Conservation (phyloP, 495 filamentous ascomycete species). For the Polyplosphaeria fusca region DNA sequence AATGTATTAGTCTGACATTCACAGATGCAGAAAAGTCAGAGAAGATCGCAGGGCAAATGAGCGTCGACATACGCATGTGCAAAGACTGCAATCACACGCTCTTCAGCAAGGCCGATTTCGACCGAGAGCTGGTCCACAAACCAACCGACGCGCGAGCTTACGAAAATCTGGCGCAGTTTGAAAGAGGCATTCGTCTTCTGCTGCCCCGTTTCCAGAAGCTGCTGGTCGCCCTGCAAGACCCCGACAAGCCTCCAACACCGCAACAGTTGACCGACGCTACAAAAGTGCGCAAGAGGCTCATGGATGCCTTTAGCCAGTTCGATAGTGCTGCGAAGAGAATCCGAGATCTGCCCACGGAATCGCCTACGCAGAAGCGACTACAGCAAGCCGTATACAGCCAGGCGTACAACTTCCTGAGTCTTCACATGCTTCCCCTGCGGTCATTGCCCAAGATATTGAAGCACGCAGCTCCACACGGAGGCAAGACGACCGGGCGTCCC, state of each 20-base stretch:
- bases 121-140: conserved; percentile 60
- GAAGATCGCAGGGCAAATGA: conserved; percentile 58
- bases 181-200: conserved; percentile 78
- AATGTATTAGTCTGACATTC: neutral
- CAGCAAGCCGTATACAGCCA: conserved; percentile 84
- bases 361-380: conserved; percentile 67
- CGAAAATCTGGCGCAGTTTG: conserved; percentile 83
- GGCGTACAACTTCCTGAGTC: conserved; percentile 78
- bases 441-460: conserved; percentile 78
- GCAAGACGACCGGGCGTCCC: conserved; percentile 41
- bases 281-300: conserved; percentile 85
- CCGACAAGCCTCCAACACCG: conserved; percentile 67
- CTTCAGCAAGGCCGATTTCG: conserved; percentile 82
- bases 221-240: conserved; percentile 65
- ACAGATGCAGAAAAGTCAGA: conserved; percentile 55
- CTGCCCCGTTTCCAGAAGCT: conserved; percentile 85
- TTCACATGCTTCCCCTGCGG: conserved; percentile 91
- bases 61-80: conserved; percentile 85
- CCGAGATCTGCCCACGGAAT: conserved; percentile 69
- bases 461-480: conserved; percentile 55
- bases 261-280: conserved; percentile 80
- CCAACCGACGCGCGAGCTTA: conserved; percentile 79
- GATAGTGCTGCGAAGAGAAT: conserved; percentile 80
- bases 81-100: conserved; percentile 80
- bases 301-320: conserved; percentile 88